Conservation (phyloP, 257 asterid genomes). For the Solanum ossicruentum region DNA sequence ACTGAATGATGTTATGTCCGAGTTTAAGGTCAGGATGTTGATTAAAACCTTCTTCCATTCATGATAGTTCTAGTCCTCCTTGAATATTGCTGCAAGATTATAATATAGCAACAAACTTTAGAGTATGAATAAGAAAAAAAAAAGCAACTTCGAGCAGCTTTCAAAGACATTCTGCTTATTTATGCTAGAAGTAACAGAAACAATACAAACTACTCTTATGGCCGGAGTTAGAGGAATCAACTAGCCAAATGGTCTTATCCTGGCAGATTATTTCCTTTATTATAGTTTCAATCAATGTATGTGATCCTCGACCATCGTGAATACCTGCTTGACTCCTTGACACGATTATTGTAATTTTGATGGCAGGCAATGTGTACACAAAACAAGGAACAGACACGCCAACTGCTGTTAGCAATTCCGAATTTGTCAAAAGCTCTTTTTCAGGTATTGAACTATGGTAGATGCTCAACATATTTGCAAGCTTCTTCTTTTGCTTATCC, state of each 20-base stretch:
- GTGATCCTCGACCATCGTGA: neutral
- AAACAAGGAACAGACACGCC: slow-evolving; percentile 71
- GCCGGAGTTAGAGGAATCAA: neutral
- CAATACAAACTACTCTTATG: neutral
- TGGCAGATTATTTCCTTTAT: neutral
- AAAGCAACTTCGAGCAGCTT: neutral
- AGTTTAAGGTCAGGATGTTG: slow-evolving; percentile 52
- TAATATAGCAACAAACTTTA: neutral
- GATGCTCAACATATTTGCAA: neutral
- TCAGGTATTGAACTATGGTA: slow-evolving; percentile 39
- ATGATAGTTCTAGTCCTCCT: neutral
- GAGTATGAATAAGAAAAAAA: neutral
- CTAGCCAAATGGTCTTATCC: neutral
- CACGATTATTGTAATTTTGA: neutral
- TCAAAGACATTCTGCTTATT: neutral
- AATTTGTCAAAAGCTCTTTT: slow-evolving; percentile 72
- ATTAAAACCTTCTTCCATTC: neutral
- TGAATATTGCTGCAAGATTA: neutral
- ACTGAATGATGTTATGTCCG: slow-evolving; percentile 56
- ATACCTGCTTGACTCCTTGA: neutral
- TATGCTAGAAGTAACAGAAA: neutral
- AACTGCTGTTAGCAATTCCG: slow-evolving; percentile 55
- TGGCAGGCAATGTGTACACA: slow-evolving; percentile 73
- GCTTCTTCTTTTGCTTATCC: neutral
- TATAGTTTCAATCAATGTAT: neutral